Percentiles rank a stretch among this genome's conserved stretches.
phyloP scores from a whole-genome alignment of 164 flowering plant genomes.

The Aristolochia californica region DNA sequence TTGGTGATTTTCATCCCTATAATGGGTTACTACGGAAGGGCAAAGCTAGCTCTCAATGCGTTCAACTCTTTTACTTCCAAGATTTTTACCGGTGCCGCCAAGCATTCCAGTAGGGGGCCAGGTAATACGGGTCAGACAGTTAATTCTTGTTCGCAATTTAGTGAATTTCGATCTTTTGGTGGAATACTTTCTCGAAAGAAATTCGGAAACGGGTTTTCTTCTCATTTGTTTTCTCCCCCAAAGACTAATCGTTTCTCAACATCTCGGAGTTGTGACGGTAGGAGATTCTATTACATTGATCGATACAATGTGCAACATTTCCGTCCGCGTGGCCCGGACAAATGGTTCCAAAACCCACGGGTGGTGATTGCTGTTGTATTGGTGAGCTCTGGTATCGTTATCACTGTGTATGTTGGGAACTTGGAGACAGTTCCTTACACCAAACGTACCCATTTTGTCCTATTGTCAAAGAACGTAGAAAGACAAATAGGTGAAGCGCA shows the following conservation, averaged over 20 bases:
- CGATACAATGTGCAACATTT: slow-evolving; percentile 49
- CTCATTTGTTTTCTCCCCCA: slow-evolving; percentile 1
- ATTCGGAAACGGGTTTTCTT: slow-evolving; percentile 16
- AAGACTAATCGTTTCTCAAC: slow-evolving; percentile 11
- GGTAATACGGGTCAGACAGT: not conserved
- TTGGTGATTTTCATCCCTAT: no score
- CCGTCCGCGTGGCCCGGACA: slow-evolving; percentile 45
- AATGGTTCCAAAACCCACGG: slow-evolving; percentile 68
- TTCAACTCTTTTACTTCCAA: slow-evolving; percentile 10
- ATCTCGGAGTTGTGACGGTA: slow-evolving; percentile 2
- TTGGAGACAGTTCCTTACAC: slow-evolving; percentile 80
- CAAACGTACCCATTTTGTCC: slow-evolving; percentile 68
- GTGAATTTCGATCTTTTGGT: not conserved
- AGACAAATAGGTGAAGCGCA: slow-evolving; percentile 54
- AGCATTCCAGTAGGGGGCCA: slow-evolving; percentile 8
- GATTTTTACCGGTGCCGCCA: slow-evolving; percentile 5
- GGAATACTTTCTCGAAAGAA: slow-evolving; percentile 1
- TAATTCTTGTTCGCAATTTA: not conserved
- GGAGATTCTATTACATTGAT: slow-evolving; percentile 59
- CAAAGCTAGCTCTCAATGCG: slow-evolving; percentile 11
- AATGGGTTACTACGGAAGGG: slow-evolving; percentile 15
- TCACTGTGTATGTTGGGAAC: slow-evolving; percentile 64
- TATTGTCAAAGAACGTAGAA: slow-evolving; percentile 50
- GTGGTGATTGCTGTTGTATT: slow-evolving; percentile 34
- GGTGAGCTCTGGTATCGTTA: slow-evolving; percentile 43